Evolutionary conservation across 257 asterid species (phyloP).

Genomic region (Solanum lycopersicoides): DNA sequence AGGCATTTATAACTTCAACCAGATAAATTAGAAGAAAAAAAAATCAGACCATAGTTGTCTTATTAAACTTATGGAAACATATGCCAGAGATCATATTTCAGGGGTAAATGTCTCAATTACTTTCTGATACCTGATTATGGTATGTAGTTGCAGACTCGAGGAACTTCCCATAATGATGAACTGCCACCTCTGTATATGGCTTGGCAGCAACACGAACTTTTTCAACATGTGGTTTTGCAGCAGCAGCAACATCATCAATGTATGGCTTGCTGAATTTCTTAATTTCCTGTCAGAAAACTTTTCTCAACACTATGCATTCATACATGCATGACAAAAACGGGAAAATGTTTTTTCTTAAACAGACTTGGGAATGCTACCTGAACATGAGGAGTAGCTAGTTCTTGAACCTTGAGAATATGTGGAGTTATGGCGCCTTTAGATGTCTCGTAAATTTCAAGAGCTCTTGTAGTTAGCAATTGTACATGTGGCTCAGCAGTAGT

Average conservation of each 20-base stretch:
- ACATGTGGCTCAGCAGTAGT: conserved; percentile 65
- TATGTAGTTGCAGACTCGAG: conserved; percentile 64
- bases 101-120: neutral
- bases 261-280: conserved; percentile 74
- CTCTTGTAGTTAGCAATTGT: conserved; percentile 41
- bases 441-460: conserved; percentile 52
- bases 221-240: conserved; percentile 76
- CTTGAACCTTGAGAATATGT: conserved; percentile 57
- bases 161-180: conserved; percentile 60
- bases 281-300: conserved; percentile 35
- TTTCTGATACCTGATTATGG: conserved; percentile 58
- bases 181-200: conserved; percentile 58
- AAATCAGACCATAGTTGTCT: neutral
- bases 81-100: neutral
- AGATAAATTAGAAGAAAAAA: neutral
- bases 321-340: neutral
- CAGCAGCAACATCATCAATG: conserved; percentile 70
- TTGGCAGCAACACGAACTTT: conserved; percentile 36
- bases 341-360: neutral
- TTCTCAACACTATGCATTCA: neutral
- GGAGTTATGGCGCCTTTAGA: conserved; percentile 60
- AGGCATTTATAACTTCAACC: neutral
- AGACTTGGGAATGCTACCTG: conserved; percentile 32
- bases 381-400: conserved; percentile 58
- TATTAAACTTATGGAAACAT: neutral